Evolutionary conservation across 2,329 filamentous ascomycete genomes (phyloP).

Genomic region (Aspergillus arachidicola): DNA sequence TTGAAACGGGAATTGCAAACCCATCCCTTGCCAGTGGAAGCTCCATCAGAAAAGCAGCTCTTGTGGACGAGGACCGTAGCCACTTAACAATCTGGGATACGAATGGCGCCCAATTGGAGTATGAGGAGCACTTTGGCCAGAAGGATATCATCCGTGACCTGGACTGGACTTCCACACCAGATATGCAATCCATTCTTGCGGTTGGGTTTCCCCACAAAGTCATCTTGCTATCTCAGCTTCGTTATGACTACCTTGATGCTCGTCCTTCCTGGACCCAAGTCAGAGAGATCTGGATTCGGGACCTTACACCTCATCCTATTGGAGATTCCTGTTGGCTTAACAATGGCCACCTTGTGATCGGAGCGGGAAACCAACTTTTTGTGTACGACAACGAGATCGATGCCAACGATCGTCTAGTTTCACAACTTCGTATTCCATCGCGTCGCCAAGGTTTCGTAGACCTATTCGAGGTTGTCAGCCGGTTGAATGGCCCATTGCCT

Average conservation of each 20-base stretch:
- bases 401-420: constrained; percentile 61
- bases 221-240: constrained; percentile 79
- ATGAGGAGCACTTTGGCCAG: constrained; percentile 71
- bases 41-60: constrained; percentile 80
- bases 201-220: constrained; percentile 91
- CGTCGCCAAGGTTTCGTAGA: constrained; percentile 59
- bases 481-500: constrained; percentile 83
- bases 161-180: constrained; percentile 91
- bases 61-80: constrained; percentile 74
- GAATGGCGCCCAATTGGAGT: constrained; percentile 77
- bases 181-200: constrained; percentile 83
- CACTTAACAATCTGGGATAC: constrained; percentile 91
- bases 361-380: constrained; percentile 88
- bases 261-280: constrained; percentile 88
- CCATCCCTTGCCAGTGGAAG: constrained; percentile 82
- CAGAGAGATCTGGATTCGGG: constrained; percentile 76
- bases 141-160: constrained; percentile 80
- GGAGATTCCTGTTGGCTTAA: constrained; percentile 91
- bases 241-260: constrained; percentile 87
- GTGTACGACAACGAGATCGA: constrained; percentile 77
- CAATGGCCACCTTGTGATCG: constrained; percentile 82
- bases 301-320: constrained; percentile 84
- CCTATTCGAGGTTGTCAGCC: constrained; percentile 78
- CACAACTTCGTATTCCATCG: constrained; percentile 55
- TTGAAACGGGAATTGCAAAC: constrained; percentile 74